Evolutionary conservation across 768 basidiomycete genomes (phyloP).

Genomic region (Suillus plorans): DNA sequence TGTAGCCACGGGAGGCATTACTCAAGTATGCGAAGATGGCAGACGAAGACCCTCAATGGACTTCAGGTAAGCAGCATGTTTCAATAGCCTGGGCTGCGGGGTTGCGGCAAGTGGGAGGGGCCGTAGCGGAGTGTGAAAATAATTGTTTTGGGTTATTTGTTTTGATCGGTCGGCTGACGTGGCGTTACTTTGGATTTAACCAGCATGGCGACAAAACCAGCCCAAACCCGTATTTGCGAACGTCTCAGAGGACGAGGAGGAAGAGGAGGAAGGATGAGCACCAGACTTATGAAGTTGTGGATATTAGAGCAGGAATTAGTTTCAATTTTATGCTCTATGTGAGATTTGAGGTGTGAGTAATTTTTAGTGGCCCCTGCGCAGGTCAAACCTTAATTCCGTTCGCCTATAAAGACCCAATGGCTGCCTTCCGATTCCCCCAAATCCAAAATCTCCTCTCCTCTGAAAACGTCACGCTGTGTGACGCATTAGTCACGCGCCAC

Average conservation of each 20-base stretch:
- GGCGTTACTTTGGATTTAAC: constrained; percentile 48
- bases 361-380: constrained; percentile 67
- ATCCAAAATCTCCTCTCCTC: constrained; percentile 56
- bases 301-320: neutral
- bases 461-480: constrained; percentile 57
- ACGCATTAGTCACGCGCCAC: constrained; percentile 66
- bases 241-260: constrained; percentile 53
- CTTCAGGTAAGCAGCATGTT: constrained; percentile 60
- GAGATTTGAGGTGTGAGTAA: constrained; percentile 33
- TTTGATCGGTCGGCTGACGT: constrained; percentile 52
- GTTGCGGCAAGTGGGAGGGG: constrained; percentile 18
- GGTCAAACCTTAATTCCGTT: constrained; percentile 82
- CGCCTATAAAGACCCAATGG: constrained; percentile 82
- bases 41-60: constrained; percentile 82
- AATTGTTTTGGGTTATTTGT: constrained; percentile 32
- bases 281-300: constrained; percentile 1
- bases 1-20: constrained; percentile 92
- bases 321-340: constrained; percentile 12
- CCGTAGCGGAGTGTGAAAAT: constrained; percentile 30
- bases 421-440: constrained; percentile 65
- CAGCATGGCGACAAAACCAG: constrained; percentile 87
- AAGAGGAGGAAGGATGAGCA: constrained; percentile 50
- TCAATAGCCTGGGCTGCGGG: constrained; percentile 22
- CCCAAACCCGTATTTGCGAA: constrained; percentile 83
- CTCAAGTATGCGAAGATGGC: constrained; percentile 86